phyloP scores from a whole-genome alignment of 768 basidiomycete species.

The Trametes sanguinea region DNA sequence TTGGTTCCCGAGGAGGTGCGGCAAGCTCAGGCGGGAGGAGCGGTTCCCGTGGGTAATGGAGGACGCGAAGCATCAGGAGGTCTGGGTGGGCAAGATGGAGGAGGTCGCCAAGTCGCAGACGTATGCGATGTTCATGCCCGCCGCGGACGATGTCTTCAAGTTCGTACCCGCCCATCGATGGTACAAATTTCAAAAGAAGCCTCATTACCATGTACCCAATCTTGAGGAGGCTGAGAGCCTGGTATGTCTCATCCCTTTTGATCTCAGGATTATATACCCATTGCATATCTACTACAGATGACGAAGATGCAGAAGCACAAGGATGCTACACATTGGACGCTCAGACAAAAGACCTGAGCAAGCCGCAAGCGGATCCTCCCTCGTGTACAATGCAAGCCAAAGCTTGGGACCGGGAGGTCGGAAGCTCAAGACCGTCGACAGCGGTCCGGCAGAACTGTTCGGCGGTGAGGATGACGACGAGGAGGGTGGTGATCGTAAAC shows the following conservation, averaged over 20 bases:
- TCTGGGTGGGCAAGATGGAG: constrained; percentile 84
- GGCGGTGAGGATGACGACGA: constrained; percentile 68
- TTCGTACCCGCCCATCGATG: constrained; percentile 87
- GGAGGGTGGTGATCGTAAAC: constrained; percentile 40
- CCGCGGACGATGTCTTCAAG: constrained; percentile 78
- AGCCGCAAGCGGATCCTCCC: constrained; percentile 43
- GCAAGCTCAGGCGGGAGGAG: constrained; percentile 81
- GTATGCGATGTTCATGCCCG: constrained; percentile 83
- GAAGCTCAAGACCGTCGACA: constrained; percentile 66
- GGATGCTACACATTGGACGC: constrained; percentile 70
- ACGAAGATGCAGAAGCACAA: constrained; percentile 69
- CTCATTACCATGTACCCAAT: constrained; percentile 70
- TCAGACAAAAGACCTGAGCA: constrained; percentile 44
- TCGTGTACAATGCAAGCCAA: constrained; percentile 51
- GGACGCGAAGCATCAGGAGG: constrained; percentile 67
- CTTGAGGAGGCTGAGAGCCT: constrained; percentile 67
- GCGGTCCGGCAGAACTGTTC: constrained; percentile 59
- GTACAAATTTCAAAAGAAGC: constrained; percentile 91
- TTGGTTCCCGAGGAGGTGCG: constrained; percentile 76
- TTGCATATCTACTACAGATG: constrained; percentile 35
- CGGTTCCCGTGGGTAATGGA: constrained; percentile 93
- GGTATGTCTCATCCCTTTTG: constrained; percentile 43
- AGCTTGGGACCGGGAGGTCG: constrained; percentile 73
- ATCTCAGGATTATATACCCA: constrained; percentile 20
- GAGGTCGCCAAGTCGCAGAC: constrained; percentile 70